Evolutionary conservation across 2,329 filamentous ascomycete species (phyloP).

Genomic region (Fusarium sp.): DNA sequence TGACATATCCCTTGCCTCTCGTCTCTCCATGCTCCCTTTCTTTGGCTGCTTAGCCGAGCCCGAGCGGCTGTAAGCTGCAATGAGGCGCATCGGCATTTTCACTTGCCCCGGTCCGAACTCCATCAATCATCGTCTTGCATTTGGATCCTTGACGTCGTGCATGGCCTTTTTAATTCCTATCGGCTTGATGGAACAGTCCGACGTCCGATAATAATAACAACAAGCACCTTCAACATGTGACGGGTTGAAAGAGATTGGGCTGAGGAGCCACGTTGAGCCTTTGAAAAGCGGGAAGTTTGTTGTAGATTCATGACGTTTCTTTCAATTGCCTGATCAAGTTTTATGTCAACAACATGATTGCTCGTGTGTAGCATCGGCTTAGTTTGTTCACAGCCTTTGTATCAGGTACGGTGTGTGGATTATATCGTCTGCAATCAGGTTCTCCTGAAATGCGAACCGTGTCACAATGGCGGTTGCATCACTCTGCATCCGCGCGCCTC

Average conservation of each 20-base stretch:
- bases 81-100: constrained; percentile 35
- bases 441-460: constrained; percentile 22
- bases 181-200: constrained; percentile 3
- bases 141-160: constrained; percentile 20
- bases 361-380: constrained; percentile 1
- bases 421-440: constrained; percentile 5
- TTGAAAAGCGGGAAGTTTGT: constrained; percentile 2
- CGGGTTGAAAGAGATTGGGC: neutral
- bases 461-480: constrained; percentile 16
- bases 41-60: constrained; percentile 35
- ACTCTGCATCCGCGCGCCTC: constrained; percentile 18
- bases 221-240: constrained; percentile 19
- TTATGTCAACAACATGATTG: neutral
- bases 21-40: constrained; percentile 3
- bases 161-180: constrained; percentile 8
- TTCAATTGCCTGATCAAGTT: neutral
- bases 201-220: constrained; percentile 1
- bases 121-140: constrained; percentile 20
- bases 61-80: constrained; percentile 37
- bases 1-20: constrained; percentile 37
- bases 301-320: neutral
- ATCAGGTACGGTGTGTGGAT: neutral
- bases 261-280: constrained; percentile 12
- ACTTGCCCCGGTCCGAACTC: constrained; percentile 26
- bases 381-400: neutral